Conservation (phyloP, 1,284 basidiomycete species). For the Neolentinus lepideus region DNA sequence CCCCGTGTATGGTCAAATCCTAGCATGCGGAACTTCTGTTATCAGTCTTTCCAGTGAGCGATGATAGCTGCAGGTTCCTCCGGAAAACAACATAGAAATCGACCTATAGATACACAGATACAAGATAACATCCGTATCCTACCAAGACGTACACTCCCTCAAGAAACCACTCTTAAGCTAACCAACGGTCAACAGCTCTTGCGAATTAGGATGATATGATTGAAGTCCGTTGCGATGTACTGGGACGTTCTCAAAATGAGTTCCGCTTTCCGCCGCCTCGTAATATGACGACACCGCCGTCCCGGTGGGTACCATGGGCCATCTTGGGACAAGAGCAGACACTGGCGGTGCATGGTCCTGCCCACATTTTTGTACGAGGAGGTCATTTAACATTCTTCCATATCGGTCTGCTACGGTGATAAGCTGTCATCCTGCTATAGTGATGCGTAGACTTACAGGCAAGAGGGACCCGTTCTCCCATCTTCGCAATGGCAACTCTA, state of each 20-base stretch:
- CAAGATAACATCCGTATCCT: not conserved
- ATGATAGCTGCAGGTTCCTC: too few species aligned
- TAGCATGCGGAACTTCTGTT: too few species aligned
- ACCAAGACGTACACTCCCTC: not conserved
- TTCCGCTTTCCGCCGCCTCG: not conserved
- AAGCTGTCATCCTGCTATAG: not conserved
- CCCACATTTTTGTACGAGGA: conserved; percentile 24
- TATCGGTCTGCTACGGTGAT: conserved; percentile 42
- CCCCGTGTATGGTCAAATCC: too few species aligned
- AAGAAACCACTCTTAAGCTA: too few species aligned
- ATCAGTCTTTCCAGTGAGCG: too few species aligned
- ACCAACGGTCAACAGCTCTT: not conserved
- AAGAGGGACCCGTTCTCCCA: conserved; percentile 61
- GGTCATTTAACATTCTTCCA: conserved; percentile 50
- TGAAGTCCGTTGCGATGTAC: not conserved
- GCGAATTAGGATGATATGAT: not conserved
- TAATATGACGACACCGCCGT: not conserved
- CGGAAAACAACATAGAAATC: too few species aligned
- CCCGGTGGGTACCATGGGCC: not conserved
- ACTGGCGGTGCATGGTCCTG: conserved; percentile 4
- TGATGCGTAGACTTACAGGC: conserved; percentile 31
- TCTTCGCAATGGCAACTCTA: conserved; percentile 51
- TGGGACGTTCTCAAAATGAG: not conserved
- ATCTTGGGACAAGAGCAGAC: conserved; percentile 1
- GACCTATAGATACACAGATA: too few species aligned